Conservation (phyloP, 1,139 yeast species). For the Debaryomyces udenii region DNA sequence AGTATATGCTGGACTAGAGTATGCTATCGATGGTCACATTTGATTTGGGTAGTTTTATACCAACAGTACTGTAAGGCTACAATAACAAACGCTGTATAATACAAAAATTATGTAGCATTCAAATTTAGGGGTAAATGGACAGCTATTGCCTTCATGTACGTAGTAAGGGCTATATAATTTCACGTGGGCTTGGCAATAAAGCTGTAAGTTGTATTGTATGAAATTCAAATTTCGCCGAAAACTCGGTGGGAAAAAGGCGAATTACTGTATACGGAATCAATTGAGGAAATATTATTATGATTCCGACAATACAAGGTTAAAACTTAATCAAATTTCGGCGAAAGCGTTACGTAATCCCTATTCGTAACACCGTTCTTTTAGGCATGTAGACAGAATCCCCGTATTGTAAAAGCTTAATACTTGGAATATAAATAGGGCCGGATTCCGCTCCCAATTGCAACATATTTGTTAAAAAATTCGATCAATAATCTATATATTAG, state of each 20-base stretch:
- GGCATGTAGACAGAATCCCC: conserved; percentile 4
- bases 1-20: too few species aligned
- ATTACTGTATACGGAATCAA: conserved; percentile 6
- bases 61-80: too few species aligned
- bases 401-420: not conserved
- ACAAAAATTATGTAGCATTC: too few species aligned
- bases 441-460: not conserved
- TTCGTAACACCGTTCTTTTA: not conserved
- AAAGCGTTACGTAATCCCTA: conserved; percentile 7
- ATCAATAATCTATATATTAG: not conserved
- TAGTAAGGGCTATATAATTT: not conserved
- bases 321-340: conserved; percentile 8
- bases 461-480: not conserved
- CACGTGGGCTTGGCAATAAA: conserved; percentile 4
- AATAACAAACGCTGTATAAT: too few species aligned
- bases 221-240: conserved; percentile 30
- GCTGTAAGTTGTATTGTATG: not conserved
- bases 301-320: conserved; percentile 1
- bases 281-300: conserved; percentile 4
- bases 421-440: conserved; percentile 11
- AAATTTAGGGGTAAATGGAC: not conserved
- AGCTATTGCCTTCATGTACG: not conserved
- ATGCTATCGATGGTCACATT: too few species aligned
- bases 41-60: too few species aligned
- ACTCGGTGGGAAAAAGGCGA: conserved; percentile 25